These are phyloP conservation scores for Coniosporium uncinatum DNA, from an alignment of 2,329 filamentous ascomycete species.

Conservation along the genomic window DNA sequence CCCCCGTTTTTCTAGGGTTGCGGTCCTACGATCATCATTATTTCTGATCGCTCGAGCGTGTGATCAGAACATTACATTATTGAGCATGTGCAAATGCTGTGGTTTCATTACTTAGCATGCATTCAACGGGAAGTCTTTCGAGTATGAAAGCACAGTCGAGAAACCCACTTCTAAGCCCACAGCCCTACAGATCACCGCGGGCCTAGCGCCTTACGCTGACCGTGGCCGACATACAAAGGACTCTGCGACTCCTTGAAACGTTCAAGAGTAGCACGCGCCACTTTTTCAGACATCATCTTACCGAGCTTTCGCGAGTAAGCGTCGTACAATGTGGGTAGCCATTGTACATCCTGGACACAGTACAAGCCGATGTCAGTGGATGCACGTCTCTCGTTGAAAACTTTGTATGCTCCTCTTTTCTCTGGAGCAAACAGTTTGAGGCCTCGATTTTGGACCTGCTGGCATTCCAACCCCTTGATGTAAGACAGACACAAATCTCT, in stretches of 20 bases:
- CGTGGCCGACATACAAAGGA: no score
- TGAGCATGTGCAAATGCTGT: no score
- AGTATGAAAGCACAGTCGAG: no score
- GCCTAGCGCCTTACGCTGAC: no score
- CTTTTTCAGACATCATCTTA: neutral
- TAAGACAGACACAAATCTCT: constrained; percentile 11
- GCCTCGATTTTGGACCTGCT: constrained; percentile 28
- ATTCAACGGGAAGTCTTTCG: no score
- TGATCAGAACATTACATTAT: no score
- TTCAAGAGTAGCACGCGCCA: neutral
- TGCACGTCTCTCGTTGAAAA: constrained; percentile 43
- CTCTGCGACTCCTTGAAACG: neutral
- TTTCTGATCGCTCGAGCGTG: no score
- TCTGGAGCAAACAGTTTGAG: constrained; percentile 31
- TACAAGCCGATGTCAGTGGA: constrained; percentile 31
- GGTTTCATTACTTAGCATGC: no score
- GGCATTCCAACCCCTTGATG: constrained; percentile 15
- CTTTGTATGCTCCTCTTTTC: constrained; percentile 35
- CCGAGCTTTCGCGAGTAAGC: neutral
- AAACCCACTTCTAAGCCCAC: no score
- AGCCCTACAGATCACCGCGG: no score
- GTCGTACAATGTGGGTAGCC: constrained; percentile 26
- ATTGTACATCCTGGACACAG: constrained; percentile 39
- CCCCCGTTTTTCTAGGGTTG: no score
- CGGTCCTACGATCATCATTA: no score